A percentile compares a stretch with the other conserved stretches of the same genome.
Conservation (phyloP, 257 asterid species). For the Solanum infundibuliforme region DNA sequence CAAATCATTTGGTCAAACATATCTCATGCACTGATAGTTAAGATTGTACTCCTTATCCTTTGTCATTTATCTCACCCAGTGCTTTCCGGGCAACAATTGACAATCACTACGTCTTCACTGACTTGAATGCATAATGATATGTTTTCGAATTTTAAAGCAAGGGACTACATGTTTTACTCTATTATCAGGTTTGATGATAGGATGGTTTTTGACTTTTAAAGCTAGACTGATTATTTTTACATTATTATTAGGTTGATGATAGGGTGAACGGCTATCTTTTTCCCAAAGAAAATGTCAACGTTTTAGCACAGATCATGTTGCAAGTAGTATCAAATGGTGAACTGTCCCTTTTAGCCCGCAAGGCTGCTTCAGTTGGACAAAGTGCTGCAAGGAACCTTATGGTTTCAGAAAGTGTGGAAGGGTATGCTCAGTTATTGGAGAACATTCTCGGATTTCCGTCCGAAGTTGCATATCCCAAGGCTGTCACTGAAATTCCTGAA, state of each 20-base stretch:
- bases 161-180: neutral
- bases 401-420: slow-evolving; percentile 73
- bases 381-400: slow-evolving; percentile 58
- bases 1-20: neutral
- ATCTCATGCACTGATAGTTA: neutral
- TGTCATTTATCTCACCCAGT: neutral
- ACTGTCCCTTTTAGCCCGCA: slow-evolving; percentile 52
- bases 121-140: neutral
- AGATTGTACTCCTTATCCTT: neutral
- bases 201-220: neutral
- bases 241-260: slow-evolving; percentile 50
- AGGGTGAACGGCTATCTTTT: slow-evolving; percentile 68
- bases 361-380: slow-evolving; percentile 57
- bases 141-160: neutral
- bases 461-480: slow-evolving; percentile 45
- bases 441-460: slow-evolving; percentile 66
- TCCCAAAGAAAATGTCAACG: slow-evolving; percentile 41
- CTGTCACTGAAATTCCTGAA: slow-evolving; percentile 38
- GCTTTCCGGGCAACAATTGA: neutral
- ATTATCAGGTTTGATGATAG: neutral
- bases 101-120: neutral
- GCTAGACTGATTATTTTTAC: slow-evolving; percentile 16
- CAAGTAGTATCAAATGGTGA: slow-evolving; percentile 70
- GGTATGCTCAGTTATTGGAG: slow-evolving; percentile 68
- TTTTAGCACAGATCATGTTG: slow-evolving; percentile 38